Base-by-base conservation (phyloP, 176 grass and related monocot genomes). In the Bromus sterilis region DNA sequence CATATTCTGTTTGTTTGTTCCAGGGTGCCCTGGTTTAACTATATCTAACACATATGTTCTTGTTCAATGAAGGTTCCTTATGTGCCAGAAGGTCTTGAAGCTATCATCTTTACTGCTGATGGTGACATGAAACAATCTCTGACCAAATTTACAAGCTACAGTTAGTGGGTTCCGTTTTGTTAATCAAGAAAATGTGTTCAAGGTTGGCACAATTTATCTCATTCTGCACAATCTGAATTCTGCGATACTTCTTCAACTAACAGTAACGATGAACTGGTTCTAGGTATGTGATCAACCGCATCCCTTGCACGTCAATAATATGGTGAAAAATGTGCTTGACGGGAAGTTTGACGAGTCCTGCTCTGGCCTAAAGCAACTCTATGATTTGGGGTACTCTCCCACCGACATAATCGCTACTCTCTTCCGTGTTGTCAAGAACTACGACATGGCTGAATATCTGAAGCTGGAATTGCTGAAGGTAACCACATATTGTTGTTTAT, bases 31-130 rank as follows among this genome's bases (percentile, higher is more conserved):
- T 31, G 21, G 39, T 58, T 81, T 55, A 59, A 49, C 31, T 39
- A 10, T 31, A 48, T 41, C 14, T 84, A 83, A 66, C n/a, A 0
- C 42, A 26, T 81, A 5, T 41, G 30, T 53, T 89, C 20, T 71
- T 77, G 66, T 30, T 75, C 64, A 79, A 91, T 78, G 56, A 72
- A 96, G 93, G 97, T 99, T 32, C 89, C 97, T 70, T 91, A 96
- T 73, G 93, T 93, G 80, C 87, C 91, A 64, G 93, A 99, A 81
- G 93, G 93, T 4, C 91, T 99, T 36, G 97, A 99, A 77, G 97
- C 97, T 69, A 93, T 99, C 57, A 99, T 99, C 57, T 93, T 99
- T 82, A 99, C 93, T 78, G 97, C 93, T 87, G 97, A 99, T 83
- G 93, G 93, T 65, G 97, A 99, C 74, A 95, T 99, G 97, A 93